A percentile compares a stretch with the other conserved stretches of the same genome.
Evolutionary conservation across 768 basidiomycete species (phyloP).

Genomic region (Aureoboletus auriporus): DNA sequence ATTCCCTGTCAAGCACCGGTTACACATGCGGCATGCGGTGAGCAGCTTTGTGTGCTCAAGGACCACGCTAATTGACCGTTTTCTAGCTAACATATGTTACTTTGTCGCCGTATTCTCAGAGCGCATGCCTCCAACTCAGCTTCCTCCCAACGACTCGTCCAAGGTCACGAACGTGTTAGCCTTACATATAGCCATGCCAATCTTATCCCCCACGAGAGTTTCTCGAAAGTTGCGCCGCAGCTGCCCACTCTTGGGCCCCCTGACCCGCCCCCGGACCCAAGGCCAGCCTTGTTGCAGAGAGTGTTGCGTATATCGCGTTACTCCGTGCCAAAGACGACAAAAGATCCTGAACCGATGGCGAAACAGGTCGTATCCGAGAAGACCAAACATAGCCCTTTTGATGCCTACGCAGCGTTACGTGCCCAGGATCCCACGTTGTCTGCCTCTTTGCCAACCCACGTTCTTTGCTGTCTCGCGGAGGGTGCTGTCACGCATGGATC

Average conservation of each 20-base stretch:
- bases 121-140: conserved; percentile 36
- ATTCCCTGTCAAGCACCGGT: conserved; percentile 25
- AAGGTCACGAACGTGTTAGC: conserved; percentile 12
- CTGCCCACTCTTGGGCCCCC: not conserved
- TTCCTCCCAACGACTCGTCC: conserved; percentile 19
- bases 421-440: conserved; percentile 20
- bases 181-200: conserved; percentile 12
- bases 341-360: conserved; percentile 6
- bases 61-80: not conserved
- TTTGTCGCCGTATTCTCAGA: conserved; percentile 60
- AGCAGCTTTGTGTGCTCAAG: conserved; percentile 10
- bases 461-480: conserved; percentile 28
- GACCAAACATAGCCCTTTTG: conserved; percentile 22
- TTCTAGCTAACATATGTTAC: conserved; percentile 72
- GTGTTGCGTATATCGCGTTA: conserved; percentile 25
- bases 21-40: conserved; percentile 56
- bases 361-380: conserved; percentile 10
- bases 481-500: conserved; percentile 30
- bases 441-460: conserved; percentile 22
- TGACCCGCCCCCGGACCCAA: conserved; percentile 5
- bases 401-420: conserved; percentile 26
- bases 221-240: conserved; percentile 6
- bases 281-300: conserved; percentile 21
- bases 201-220: conserved; percentile 11
- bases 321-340: conserved; percentile 20